Base-by-base conservation (phyloP, 73 alveolate genomes). In the Symbiodinium natans region DNA sequence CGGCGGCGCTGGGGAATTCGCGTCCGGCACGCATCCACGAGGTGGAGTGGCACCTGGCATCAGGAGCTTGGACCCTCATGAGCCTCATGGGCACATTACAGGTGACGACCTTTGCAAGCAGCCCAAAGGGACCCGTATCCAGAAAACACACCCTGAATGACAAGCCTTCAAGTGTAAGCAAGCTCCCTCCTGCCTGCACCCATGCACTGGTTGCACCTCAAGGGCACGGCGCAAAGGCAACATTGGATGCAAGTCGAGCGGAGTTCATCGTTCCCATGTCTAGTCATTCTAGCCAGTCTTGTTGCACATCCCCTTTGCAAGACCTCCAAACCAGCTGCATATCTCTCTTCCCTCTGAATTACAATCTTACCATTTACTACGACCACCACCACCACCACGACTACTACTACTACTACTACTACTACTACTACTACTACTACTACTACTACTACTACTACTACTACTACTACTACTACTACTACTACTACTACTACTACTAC, bases 191-290 rank as follows among this genome's bases (percentile, higher is more conserved):
- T 56, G 75, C 75, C 75, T 56, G 75, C 75, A 56, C 75, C 36
- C 75, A 25, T 56, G 75, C 75, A 56, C 75, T 56, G 75, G 75
- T 56, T 56, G 75, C 75, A 56, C 75, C 75, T 56, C 75, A 56
- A 25, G 36, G 34, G 75, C 33, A 56, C 33, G 29, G 36, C 75
- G 33, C 34, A 15, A 15, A 56, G 75, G 33, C 33, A 46, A 56
- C 75, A 56, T 56, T 56, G 75, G 33, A 56, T 56, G 75, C 75
- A 56, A 56, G 75, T 56, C 75, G 75, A 56, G 75, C 75, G 31
- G 75, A 56, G 75, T 25, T 56, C 75, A 56, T 56, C 75, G 33
- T 56, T 5, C 75, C 10, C 75, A 25, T 21, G 34, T 25, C 34
- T 56, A 56, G 1, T 56, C 31, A 1, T 15, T 56, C 10, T 21